Base-by-base conservation (phyloP, 2,329 filamentous ascomycete genomes). In the Claviceps monticola region DNA sequence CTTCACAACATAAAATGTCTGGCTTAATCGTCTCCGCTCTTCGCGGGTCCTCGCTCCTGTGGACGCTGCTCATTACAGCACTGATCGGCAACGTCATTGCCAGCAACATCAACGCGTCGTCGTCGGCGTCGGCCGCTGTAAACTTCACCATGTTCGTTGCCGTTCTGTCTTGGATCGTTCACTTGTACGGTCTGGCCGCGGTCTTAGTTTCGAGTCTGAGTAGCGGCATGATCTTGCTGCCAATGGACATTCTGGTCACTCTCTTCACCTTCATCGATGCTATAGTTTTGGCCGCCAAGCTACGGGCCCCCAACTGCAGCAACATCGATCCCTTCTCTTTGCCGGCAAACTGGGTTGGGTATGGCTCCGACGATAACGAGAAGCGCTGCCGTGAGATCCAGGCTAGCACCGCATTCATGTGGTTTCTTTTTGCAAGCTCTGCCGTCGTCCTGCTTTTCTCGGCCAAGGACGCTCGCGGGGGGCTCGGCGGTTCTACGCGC, bases 351-450 rank as follows among this genome's bases (percentile, higher is more conserved):
- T 76, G 73, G 68, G 79, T 86, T 62, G 82, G 74, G 26, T 84
- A 75, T 63, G 82, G 82, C 53, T 82, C 80, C 46, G 54, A 57
- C 55, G 64, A 83, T 66, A 71, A 75, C 54, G 66, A 72, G 63
- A 80, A 83, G 71, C 78, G 84, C 57, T 90, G 86, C 70, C 81
- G 79, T 56, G 80, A 88, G 68, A 78, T 87, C 16, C 86, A 90
- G 70, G 86, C 86, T 39, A 77, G 78, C 56, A 80, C 78, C 37
- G 84, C 79, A 39, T 91, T 91, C 70, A 75, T 88, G 68, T 91
- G 84, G 84, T 89, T 90, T 69, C 76, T 87, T 48, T 87, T 83
- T 64, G 74, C 71, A 41, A 72, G 76, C 26, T 85, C 83, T 61
- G 68, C 72, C 29, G 80, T 71, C 3, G 74, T 75, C 42, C 64